Evolutionary conservation across 2,329 filamentous ascomycete genomes (phyloP).

Genomic region (Pseudocercospora pini-densiflorae): DNA sequence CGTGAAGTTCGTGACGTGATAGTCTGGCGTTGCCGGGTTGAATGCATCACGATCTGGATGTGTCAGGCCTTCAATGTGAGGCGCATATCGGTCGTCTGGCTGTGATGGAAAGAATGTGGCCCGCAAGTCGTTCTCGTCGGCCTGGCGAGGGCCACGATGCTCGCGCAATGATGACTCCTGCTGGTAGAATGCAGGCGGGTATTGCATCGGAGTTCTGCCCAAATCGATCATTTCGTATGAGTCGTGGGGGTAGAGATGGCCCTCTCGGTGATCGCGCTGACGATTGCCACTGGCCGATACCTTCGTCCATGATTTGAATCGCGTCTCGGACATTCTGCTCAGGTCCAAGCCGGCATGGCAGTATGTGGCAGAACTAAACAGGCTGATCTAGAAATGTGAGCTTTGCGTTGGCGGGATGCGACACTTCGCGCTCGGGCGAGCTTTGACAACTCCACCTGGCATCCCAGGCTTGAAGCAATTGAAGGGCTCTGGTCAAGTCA

Average conservation of each 20-base stretch:
- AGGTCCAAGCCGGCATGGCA: not conserved
- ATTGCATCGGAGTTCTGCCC: constrained; percentile 14
- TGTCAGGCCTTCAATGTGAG: too few species aligned
- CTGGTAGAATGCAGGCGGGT: constrained; percentile 5
- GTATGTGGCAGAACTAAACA: not conserved
- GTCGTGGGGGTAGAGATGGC: not conserved
- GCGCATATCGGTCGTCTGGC: not conserved
- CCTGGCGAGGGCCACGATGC: not conserved
- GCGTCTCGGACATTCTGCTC: not conserved
- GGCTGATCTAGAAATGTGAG: not conserved
- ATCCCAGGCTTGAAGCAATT: not conserved
- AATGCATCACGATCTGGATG: not conserved
- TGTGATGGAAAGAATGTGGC: not conserved
- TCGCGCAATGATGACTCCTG: constrained; percentile 17
- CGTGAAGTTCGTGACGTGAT: constrained; percentile 4
- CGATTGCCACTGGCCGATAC: not conserved
- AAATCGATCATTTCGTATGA: constrained; percentile 7
- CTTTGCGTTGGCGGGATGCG: not conserved
- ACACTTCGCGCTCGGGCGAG: not conserved
- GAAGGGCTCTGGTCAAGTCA: not conserved
- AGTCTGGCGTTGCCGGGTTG: not conserved
- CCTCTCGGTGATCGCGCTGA: not conserved
- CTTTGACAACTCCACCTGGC: not conserved
- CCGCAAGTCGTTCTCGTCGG: not conserved
- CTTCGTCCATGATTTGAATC: not conserved